phyloP scores from a whole-genome alignment of 768 basidiomycete genomes.

The Russula virescens region DNA sequence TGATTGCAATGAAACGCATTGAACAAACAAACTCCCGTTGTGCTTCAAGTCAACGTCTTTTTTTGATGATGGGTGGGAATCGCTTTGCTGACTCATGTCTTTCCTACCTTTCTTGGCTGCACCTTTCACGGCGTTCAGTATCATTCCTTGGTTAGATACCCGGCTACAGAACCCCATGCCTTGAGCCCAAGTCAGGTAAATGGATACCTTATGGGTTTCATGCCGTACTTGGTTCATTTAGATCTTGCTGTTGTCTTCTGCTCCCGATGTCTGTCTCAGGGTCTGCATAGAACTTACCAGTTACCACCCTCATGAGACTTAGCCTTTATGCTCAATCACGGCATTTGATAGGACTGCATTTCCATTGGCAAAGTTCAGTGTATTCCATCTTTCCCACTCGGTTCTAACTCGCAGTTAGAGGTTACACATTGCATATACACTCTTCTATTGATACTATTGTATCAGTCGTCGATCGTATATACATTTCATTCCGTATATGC shows the following conservation, averaged over 20 bases:
- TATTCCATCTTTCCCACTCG: not conserved
- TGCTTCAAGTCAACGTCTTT: not conserved
- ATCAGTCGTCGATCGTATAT: not conserved
- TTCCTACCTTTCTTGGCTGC: not conserved
- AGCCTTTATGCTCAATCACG: not conserved
- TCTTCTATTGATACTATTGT: not conserved
- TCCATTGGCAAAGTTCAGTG: not conserved
- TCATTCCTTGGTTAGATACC: not conserved
- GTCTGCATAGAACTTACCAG: not conserved
- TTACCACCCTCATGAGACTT: not conserved
- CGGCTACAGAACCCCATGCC: not conserved
- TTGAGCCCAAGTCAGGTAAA: conserved; percentile 8
- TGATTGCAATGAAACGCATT: not conserved
- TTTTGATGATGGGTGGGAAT: not conserved
- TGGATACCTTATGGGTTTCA: not conserved
- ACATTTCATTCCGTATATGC: not conserved
- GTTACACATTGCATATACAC: not conserved
- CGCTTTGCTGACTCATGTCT: not conserved
- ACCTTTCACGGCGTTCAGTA: not conserved
- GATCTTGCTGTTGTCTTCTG: not conserved
- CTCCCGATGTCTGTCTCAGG: not conserved
- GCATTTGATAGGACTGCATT: too few relatives aligned
- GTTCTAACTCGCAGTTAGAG: not conserved
- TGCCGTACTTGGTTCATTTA: not conserved
- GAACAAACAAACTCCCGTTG: conserved; percentile 4